These are phyloP conservation scores for Colletotrichum coccodes DNA, from an alignment of 2,329 filamentous ascomycete genomes.

Conservation along the genomic window DNA sequence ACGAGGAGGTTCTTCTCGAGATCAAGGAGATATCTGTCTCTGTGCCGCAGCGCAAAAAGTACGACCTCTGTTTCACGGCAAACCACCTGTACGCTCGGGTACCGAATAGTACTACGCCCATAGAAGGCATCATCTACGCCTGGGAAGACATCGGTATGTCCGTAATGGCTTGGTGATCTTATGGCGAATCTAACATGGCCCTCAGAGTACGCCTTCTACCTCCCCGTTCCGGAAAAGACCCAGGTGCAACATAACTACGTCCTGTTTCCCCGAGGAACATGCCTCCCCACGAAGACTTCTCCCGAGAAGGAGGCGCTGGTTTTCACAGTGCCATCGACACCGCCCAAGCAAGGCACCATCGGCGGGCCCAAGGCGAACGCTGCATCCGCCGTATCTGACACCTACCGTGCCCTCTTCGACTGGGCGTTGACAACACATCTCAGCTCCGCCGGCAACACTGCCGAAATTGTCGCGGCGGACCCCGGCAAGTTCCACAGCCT, in stretches of 20 bases:
- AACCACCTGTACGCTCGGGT: slow-evolving; percentile 67
- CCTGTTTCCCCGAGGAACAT: slow-evolving; percentile 66
- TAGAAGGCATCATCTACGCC: slow-evolving; percentile 64
- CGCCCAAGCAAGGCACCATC: slow-evolving; percentile 70
- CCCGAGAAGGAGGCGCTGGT: slow-evolving; percentile 66
- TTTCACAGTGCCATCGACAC: slow-evolving; percentile 69
- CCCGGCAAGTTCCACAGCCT: slow-evolving; percentile 67
- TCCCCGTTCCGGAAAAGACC: slow-evolving; percentile 73
- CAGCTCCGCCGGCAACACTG: slow-evolving; percentile 56
- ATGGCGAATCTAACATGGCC: neutral
- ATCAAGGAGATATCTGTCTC: slow-evolving; percentile 76
- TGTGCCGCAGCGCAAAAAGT: slow-evolving; percentile 75
- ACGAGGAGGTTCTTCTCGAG: slow-evolving; percentile 65
- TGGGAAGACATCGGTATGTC: slow-evolving; percentile 70
- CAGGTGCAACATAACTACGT: slow-evolving; percentile 75
- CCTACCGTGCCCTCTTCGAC: slow-evolving; percentile 67
- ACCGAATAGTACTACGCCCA: slow-evolving; percentile 60
- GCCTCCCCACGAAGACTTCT: slow-evolving; percentile 59
- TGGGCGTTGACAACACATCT: slow-evolving; percentile 68
- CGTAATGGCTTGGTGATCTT: neutral
- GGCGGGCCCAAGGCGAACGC: slow-evolving; percentile 58
- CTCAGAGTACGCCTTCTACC: slow-evolving; percentile 69
- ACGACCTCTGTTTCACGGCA: slow-evolving; percentile 70
- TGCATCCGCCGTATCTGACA: slow-evolving; percentile 66
- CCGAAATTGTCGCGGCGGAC: slow-evolving; percentile 63